Evolutionary conservation across 1,139 yeast genomes (phyloP).

Genomic region (Suhomyces anneliseae): DNA sequence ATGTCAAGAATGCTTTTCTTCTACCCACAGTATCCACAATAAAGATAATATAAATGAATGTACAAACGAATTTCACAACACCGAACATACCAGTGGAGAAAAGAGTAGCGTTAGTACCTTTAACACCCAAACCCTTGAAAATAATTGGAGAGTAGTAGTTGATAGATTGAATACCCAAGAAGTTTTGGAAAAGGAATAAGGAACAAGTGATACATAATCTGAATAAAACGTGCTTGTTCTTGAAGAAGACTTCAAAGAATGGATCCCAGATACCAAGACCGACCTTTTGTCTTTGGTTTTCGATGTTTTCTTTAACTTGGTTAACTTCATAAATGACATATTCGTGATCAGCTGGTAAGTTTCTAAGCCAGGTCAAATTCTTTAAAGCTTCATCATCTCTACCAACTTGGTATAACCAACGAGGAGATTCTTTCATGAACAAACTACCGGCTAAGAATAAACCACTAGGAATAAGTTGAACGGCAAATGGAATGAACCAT

Average conservation of each 20-base stretch:
- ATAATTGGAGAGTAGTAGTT: slow-evolving; percentile 48
- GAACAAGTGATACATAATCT: slow-evolving; percentile 35
- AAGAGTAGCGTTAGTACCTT: slow-evolving; percentile 40
- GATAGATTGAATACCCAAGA: slow-evolving; percentile 47
- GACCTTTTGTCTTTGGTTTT: slow-evolving; percentile 28
- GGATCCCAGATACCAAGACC: slow-evolving; percentile 45
- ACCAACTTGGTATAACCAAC: slow-evolving; percentile 42
- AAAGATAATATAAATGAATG: slow-evolving; percentile 36
- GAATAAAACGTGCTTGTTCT: slow-evolving; percentile 28
- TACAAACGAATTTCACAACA: slow-evolving; percentile 40
- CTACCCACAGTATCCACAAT: slow-evolving; percentile 43
- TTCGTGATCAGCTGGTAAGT: slow-evolving; percentile 38
- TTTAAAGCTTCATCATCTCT: slow-evolving; percentile 34
- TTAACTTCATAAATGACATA: slow-evolving; percentile 38
- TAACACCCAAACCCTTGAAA: slow-evolving; percentile 39
- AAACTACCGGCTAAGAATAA: slow-evolving; percentile 37
- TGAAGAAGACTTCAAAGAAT: slow-evolving; percentile 34
- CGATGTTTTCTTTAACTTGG: slow-evolving; percentile 26
- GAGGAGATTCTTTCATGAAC: slow-evolving; percentile 40
- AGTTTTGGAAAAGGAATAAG: slow-evolving; percentile 43
- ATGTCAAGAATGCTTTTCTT: slow-evolving; percentile 39
- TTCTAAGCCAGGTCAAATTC: slow-evolving; percentile 41
- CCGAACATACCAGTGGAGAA: slow-evolving; percentile 48
- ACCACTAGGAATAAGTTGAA: slow-evolving; percentile 44
- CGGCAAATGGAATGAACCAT: slow-evolving; percentile 47